Evolutionary conservation across 2,329 filamentous ascomycete species (phyloP), one percentile per base, ranked within the genome.

Genomic region (Hymenoscyphus fructigenus): DNA sequence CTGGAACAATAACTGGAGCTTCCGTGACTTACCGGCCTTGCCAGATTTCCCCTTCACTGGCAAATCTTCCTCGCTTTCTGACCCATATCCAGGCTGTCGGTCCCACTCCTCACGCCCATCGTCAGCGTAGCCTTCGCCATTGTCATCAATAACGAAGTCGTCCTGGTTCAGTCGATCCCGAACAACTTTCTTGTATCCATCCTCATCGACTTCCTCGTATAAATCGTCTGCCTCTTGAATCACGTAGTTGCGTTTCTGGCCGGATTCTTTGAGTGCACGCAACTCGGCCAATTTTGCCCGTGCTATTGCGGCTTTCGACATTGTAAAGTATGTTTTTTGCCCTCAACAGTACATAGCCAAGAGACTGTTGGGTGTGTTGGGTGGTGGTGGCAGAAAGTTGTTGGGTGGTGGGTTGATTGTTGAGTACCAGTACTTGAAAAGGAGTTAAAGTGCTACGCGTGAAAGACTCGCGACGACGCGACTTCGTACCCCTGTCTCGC

Each of bases 131-230:
- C 95, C 94, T 76, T 94, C 92, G 74, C 94, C 94, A 80, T 97
- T 96, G 80, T 99, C 95, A 81, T 98, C 95, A 66, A 99, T 93
- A 61, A 99, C 94, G 74, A 99, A 99, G 79, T 99, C 95, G 73
- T 99, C 95, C 74, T 96, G 85, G 75, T 98, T 91, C 60, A 99
- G 83, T 57, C 95, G 89, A 63, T 90, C 88, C 53, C 95, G 87
- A 15, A 99, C 93, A 70, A 98, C 90, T 77, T 96, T 96, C 82
- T 97, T 97, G 83, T 99, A 99, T 60, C 91, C 91, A 74, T 95
- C 94, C 74, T 99, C 95, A 75, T 98, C 93, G 58, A 99, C 93
- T 74, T 96, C 93, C 68, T 98, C 95, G 80, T 98, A 99, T 56
- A 99, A 82, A 71, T 91, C 88, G 69, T 89, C 86, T 72, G 91